Evolutionary conservation across 352 stramenopile genomes (phyloP).

Genomic region (Pythium scleroteichum): DNA sequence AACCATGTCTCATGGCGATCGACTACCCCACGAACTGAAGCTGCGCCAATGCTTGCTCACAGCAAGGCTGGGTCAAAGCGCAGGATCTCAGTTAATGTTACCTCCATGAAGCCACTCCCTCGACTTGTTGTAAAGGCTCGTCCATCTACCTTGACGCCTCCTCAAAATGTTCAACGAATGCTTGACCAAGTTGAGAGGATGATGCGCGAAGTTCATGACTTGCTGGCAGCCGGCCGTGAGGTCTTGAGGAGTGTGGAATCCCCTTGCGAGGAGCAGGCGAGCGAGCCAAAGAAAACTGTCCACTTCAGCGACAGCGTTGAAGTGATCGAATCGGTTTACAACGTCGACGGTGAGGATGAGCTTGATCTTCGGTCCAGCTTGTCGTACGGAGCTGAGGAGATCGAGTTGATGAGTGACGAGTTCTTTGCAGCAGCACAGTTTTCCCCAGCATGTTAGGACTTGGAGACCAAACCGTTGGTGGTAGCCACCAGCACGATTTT

Average conservation of each 20-base stretch:
- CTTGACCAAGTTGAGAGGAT: slow-evolving; percentile 34
- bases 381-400: slow-evolving; percentile 18
- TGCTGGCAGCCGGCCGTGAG: slow-evolving; percentile 26
- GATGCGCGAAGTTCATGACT: slow-evolving; percentile 30
- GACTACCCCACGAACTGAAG: background rate
- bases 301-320: slow-evolving; percentile 17
- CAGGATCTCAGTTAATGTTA: slow-evolving; percentile 11
- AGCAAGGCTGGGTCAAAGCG: slow-evolving; percentile 10
- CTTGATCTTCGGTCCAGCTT: slow-evolving; percentile 12
- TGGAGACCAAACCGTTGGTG: background rate
- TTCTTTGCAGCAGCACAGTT: slow-evolving; percentile 10
- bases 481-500: background rate
- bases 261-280: background rate
- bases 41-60: background rate
- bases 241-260: slow-evolving; percentile 12
- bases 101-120: slow-evolving; percentile 12
- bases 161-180: slow-evolving; percentile 29
- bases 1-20: slow-evolving; percentile 4
- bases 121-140: slow-evolving; percentile 25
- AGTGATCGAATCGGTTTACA: slow-evolving; percentile 7
- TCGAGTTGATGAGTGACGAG: slow-evolving; percentile 26
- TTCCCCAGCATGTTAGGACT: background rate
- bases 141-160: slow-evolving; percentile 20
- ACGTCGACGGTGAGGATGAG: slow-evolving; percentile 6
- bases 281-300: slow-evolving; percentile 8